Percentiles rank a stretch among this genome's conserved stretches.
These are phyloP conservation scores for Carex parvula DNA, from an alignment of 176 grass and related monocot species.

Conservation along the genomic window DNA sequence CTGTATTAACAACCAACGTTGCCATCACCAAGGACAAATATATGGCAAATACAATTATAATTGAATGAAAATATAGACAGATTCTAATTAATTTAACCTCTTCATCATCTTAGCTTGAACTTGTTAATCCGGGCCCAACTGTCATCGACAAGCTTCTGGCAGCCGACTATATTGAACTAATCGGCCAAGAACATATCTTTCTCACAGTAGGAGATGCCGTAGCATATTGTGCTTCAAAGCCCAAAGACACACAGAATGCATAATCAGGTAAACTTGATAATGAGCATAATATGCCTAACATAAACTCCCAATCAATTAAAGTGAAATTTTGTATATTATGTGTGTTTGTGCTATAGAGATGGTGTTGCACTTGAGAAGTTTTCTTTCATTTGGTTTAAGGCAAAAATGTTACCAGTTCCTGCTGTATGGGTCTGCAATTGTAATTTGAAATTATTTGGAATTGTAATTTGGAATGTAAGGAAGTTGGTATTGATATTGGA, in stretches of 20 bases:
- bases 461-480: background rate
- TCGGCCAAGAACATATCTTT: constrained; percentile 58
- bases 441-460: background rate
- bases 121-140: constrained; percentile 44
- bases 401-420: background rate
- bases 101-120: constrained; percentile 42
- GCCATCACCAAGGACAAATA: background rate
- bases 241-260: constrained; percentile 10
- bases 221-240: constrained; percentile 45
- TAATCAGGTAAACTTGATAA: background rate
- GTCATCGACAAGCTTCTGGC: constrained; percentile 62
- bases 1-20: background rate
- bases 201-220: constrained; percentile 56
- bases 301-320: background rate
- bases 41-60: background rate
- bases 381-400: background rate
- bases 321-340: background rate
- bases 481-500: background rate
- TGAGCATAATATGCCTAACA: background rate
- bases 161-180: constrained; percentile 41
- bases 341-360: background rate
- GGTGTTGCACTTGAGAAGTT: background rate
- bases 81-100: background rate
- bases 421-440: background rate
- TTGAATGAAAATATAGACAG: background rate